Base-by-base conservation (phyloP, 331 rosid species). In the Erythrophleum ivorense region DNA sequence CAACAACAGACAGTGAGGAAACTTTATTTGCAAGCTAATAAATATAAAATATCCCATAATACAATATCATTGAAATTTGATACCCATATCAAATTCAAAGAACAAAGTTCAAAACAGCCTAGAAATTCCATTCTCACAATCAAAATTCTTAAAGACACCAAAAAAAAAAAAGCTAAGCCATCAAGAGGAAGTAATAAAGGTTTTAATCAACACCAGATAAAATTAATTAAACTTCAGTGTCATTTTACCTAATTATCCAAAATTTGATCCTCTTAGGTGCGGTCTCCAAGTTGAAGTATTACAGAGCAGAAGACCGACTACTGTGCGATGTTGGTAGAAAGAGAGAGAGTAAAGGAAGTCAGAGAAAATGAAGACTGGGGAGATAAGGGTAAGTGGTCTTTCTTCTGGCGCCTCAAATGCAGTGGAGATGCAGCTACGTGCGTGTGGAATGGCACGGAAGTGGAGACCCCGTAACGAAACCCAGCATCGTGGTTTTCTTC, bases 201-300 rank as follows among this genome's bases (percentile, higher is more conserved):
- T 21, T 46, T 13, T 19, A 24, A 70, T 46, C 38, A 45, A 24
- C 12, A 13, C 19, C 53, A 24, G 16, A 71, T 3, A 29, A 24
- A 48, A 59, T 46, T 48, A 71, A 50, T 24, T 71, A 48, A 29
- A 46, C 34, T 46, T 46, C 2, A 18, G 57, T 31, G 16, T 71
- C 40, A 46, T 4, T 65, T 75, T 33, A 75, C 84, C 84, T 54
- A 55, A 55, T 66, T 67, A 36, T 63, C 69, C 19, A 19, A 14
- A 33, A 34, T 34, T 34, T 2, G 69, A 63, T 63, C 45, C 69
- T 14, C 45, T 14, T n/a, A 33, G 43, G 9, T 31, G 10, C 45
- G 15, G 69, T 7, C 19, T 34, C 41, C 45, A 34, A 15, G 11
- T 31, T 49, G 76, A 71, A 48, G 59, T 9, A 13, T 24, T 13